A percentile compares a stretch with the other conserved stretches of the same genome.
These are phyloP conservation scores for Arachnomyces sp. DNA, from an alignment of 2,329 filamentous ascomycete species.

Conservation along the genomic window DNA sequence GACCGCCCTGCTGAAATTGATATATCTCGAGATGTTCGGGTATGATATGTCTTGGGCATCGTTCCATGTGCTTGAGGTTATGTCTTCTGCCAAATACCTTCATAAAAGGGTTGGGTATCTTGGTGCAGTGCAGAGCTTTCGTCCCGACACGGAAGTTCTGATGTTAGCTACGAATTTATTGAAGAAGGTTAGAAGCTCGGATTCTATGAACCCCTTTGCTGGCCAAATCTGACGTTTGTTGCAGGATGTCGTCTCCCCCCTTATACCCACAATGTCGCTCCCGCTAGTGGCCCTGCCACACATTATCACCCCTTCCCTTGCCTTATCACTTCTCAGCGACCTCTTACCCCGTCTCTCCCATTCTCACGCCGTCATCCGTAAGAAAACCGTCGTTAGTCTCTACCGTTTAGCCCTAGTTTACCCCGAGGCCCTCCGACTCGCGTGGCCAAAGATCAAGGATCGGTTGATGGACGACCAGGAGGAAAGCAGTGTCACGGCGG, in stretches of 20 bases:
- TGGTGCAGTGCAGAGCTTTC: slow-evolving; percentile 90
- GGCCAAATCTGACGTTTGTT: slow-evolving; percentile 10
- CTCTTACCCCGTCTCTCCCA: slow-evolving; percentile 79
- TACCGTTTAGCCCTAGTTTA: slow-evolving; percentile 94
- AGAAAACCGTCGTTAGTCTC: slow-evolving; percentile 91
- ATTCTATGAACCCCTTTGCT: slow-evolving; percentile 1
- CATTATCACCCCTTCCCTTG: slow-evolving; percentile 84
- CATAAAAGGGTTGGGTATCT: slow-evolving; percentile 95
- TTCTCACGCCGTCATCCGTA: slow-evolving; percentile 74
- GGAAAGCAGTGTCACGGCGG: slow-evolving; percentile 86
- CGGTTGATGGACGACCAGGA: slow-evolving; percentile 81
- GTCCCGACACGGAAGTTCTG: slow-evolving; percentile 88
- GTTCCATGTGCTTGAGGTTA: slow-evolving; percentile 97
- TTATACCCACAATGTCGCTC: slow-evolving; percentile 67
- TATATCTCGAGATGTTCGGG: slow-evolving; percentile 98
- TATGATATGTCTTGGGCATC: slow-evolving; percentile 99
- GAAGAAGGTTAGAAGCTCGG: slow-evolving; percentile 60
- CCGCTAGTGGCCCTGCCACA: slow-evolving; percentile 88
- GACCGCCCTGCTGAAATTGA: slow-evolving; percentile 86
- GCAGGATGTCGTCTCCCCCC: slow-evolving; percentile 55
- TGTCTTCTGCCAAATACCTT: slow-evolving; percentile 89
- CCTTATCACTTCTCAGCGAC: slow-evolving; percentile 80
- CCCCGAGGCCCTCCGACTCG: slow-evolving; percentile 80
- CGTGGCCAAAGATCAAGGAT: slow-evolving; percentile 97
- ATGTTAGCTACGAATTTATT: slow-evolving; percentile 95